Evolutionary conservation across 345 rosid genomes (phyloP), one percentile per base, ranked within the genome.

Genomic region (Populus davidiana): DNA sequence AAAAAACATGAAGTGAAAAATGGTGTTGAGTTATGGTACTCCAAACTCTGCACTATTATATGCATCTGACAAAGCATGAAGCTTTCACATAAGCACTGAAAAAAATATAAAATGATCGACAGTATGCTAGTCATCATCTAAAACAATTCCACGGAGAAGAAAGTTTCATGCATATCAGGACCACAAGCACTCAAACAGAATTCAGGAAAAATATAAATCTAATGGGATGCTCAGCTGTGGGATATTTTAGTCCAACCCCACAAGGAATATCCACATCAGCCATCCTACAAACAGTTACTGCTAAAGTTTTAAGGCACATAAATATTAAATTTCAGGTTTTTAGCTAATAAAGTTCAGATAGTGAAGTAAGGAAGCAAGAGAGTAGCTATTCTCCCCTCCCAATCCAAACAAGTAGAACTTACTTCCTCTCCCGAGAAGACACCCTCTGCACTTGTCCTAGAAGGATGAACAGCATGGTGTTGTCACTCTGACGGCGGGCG

Each of bases 401-500:
- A 74, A 82, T 80, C 82, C 82, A 80, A 63, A 73, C 54, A 31
- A 85, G 79, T 77, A 80, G 81, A 81, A 88, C 89, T 88, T 88
- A 88, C 88, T 86, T 88, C 87, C 78, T 79, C 83, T 85, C 79
- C 81, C 73, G 72, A 61, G 85, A 67, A 75, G 82, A 80, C 85
- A 75, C 78, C 64, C 49, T 64, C 77, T 63, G 80, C 78, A 72
- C 25, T 33, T 67, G 71, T 72, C 69, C 62, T 38, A 61, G 69
- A 75, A 68, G 63, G 75, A 70, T 41, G 65, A 80, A 66, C 61
- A 29, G 69, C 47, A 38, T 35, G 25, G 59, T 75, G 70, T 66
- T 61, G 25, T 88, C 85, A 88, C 73, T 88, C 89, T 31, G 88
- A 86, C 21, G 89, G 87, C 61, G 76, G 47, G 50, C 91, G 90